phyloP scores from a whole-genome alignment of 805 yeast genomes.

The Ogataea populi-albae region DNA sequence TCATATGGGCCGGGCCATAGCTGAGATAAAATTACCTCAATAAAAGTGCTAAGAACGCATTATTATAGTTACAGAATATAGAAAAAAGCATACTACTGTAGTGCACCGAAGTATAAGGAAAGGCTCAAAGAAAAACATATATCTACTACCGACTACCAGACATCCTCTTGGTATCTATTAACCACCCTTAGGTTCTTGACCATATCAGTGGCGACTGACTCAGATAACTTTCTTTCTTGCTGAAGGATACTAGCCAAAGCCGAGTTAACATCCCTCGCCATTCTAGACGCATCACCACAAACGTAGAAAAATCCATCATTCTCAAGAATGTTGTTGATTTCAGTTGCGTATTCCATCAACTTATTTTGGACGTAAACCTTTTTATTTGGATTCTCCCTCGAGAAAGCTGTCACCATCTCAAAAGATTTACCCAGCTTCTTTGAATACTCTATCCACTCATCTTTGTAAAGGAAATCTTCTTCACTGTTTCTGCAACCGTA shows the following conservation, averaged over 20 bases:
- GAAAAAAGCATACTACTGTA: too few species aligned
- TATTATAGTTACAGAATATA: too few species aligned
- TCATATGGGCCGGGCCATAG: too few species aligned
- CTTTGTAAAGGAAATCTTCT: constrained; percentile 81
- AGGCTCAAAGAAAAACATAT: too few species aligned
- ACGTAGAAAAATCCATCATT: constrained; percentile 87
- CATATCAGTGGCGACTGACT: constrained; percentile 70
- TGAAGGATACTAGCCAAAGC: constrained; percentile 63
- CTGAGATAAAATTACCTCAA: too few species aligned
- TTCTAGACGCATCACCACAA: constrained; percentile 93
- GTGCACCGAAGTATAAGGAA: too few species aligned
- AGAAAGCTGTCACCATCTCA: constrained; percentile 79
- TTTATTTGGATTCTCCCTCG: constrained; percentile 65
- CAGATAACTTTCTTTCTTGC: constrained; percentile 58
- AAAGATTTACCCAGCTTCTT: constrained; percentile 58
- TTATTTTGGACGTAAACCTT: constrained; percentile 85
- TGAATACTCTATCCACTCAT: constrained; percentile 83
- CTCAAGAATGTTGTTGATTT: constrained; percentile 52
- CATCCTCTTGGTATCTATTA: constrained; percentile 95
- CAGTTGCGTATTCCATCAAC: constrained; percentile 50
- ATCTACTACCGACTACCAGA: constrained; percentile 63
- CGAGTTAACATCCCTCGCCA: constrained; percentile 91
- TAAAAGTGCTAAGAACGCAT: too few species aligned
- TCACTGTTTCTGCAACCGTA: constrained; percentile 80
- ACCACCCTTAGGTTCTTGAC: constrained; percentile 76